A percentile compares a stretch with the other conserved stretches of the same genome.
Conservation (phyloP, 108 stramenopile genomes). For the Nannochloropsis salina region DNA sequence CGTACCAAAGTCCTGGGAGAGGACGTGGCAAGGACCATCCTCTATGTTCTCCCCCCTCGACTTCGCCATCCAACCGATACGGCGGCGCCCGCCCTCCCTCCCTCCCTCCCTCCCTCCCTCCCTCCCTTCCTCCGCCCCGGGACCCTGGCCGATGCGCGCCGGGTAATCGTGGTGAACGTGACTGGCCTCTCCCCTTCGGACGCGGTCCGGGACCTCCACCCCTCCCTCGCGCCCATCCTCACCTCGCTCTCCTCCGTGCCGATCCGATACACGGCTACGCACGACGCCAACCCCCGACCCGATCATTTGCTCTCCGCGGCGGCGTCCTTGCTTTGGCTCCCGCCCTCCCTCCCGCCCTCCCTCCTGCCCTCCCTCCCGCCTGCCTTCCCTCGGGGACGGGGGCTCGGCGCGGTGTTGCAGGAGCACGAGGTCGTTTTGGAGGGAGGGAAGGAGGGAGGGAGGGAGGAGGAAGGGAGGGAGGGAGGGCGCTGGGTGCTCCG, state of each 20-base stretch:
- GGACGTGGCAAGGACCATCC: background rate
- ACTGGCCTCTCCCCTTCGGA: background rate
- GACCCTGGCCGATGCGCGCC: background rate
- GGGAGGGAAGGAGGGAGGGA: background rate
- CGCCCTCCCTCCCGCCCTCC: background rate
- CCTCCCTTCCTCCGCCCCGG: background rate
- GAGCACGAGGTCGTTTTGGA: background rate
- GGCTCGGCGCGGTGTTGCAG: background rate
- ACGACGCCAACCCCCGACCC: background rate
- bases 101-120: background rate
- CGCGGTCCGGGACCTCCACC: background rate
- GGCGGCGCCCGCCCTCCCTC: background rate
- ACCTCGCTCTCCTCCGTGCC: background rate
- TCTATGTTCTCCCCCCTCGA: background rate
- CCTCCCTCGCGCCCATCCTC: background rate
- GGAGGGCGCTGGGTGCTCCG: background rate
- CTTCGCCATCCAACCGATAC: too few species aligned
- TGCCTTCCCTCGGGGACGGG: too few species aligned
- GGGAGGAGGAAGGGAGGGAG: slow-evolving; percentile 10
- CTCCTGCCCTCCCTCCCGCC: background rate
- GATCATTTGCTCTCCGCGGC: slow-evolving; percentile 2
- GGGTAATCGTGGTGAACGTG: background rate
- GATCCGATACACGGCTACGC: background rate
- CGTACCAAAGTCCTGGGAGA: background rate
- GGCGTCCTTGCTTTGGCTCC: background rate